Evolutionary conservation across 2,329 filamentous ascomycete species (phyloP), one percentile per base, ranked within the genome.

Genomic region (Sarocladiaceae sp.): DNA sequence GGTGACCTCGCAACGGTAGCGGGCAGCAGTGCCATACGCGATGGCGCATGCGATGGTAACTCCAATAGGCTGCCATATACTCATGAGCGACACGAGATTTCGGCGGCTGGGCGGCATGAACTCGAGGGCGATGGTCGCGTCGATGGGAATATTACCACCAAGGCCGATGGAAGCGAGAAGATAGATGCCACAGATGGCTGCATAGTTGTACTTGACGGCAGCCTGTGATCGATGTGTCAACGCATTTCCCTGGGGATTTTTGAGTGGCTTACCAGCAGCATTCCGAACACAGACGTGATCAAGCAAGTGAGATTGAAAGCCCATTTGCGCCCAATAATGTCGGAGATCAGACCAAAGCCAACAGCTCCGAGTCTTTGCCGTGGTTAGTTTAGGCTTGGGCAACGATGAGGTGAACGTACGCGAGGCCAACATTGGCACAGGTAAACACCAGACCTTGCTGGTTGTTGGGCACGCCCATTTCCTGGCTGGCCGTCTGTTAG

Each of bases 221-320:
- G 39, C 21, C 45, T 46, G 27, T 20, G 5, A n/a, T 33, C 13
- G 16, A 24, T 6, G 26, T 9, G 33, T 19, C 12, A 16, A 15
- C 24, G 13, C 18, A 18, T 19, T 31, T 32, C 3, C 9, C 13
- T 7, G n/a, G 33, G 18, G 7, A 23, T 12, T 18, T 13, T 16
- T 32, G 19, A 2, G 29, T 2, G 3, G 21, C 39, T 11, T 47
- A 40, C 33, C 32, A 44, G 44, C 15, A 44, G 47, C 4, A 77
- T 56, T 7, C 76, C 74, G 48, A 79, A 80, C 3, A 73, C 54
- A 7, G 70, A 70, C 1, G 72, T 63, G 44, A 78, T 64, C 13
- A 79, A 61, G 37, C 74, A 74, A 0, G 76, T 79, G 26, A 76
- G 51, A 52, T 79, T 80, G 60, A 80, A 80, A 0, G 73, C 74